A percentile compares a stretch with the other conserved stretches of the same genome.
Evolutionary conservation across 768 basidiomycete genomes (phyloP).

Genomic region (Kwoniella botswanensis): DNA sequence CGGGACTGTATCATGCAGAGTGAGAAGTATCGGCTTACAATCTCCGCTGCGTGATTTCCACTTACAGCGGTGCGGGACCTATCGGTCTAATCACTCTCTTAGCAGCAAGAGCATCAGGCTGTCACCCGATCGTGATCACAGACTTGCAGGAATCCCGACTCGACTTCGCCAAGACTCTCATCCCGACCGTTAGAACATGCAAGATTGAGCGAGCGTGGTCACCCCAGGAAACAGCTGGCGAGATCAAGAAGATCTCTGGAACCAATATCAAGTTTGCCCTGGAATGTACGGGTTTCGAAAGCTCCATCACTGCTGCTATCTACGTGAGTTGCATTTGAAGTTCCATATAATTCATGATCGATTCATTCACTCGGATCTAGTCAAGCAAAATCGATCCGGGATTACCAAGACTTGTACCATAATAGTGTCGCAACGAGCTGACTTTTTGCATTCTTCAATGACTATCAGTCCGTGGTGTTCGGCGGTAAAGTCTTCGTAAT

Average conservation of each 20-base stretch:
- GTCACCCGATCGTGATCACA: slow-evolving; percentile 60
- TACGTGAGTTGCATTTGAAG: slow-evolving; percentile 48
- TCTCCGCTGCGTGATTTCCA: slow-evolving; percentile 1
- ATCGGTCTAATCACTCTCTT: slow-evolving; percentile 60
- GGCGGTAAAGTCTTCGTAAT: slow-evolving; percentile 60
- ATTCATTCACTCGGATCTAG: neutral
- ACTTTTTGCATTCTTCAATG: neutral
- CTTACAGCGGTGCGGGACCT: slow-evolving; percentile 59
- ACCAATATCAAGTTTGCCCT: slow-evolving; percentile 51
- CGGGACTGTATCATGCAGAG: too few relatives aligned
- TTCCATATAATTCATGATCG: neutral
- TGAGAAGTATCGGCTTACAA: too few relatives aligned
- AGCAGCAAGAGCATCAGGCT: slow-evolving; percentile 59
- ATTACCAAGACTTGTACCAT: neutral
- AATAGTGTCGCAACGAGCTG: neutral
- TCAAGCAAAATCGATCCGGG: neutral
- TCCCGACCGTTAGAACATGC: slow-evolving; percentile 57
- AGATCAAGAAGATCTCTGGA: slow-evolving; percentile 52
- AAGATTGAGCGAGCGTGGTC: slow-evolving; percentile 49
- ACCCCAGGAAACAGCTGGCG: slow-evolving; percentile 44
- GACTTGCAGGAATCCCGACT: slow-evolving; percentile 59
- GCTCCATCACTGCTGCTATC: slow-evolving; percentile 57
- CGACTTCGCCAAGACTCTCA: slow-evolving; percentile 59
- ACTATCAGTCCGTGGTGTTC: slow-evolving; percentile 54
- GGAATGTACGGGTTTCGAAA: slow-evolving; percentile 61